Percentiles rank a stretch among this genome's conserved stretches.
Evolutionary conservation across 73 alveolate genomes (phyloP).

Genomic region (Stentor coeruleus): DNA sequence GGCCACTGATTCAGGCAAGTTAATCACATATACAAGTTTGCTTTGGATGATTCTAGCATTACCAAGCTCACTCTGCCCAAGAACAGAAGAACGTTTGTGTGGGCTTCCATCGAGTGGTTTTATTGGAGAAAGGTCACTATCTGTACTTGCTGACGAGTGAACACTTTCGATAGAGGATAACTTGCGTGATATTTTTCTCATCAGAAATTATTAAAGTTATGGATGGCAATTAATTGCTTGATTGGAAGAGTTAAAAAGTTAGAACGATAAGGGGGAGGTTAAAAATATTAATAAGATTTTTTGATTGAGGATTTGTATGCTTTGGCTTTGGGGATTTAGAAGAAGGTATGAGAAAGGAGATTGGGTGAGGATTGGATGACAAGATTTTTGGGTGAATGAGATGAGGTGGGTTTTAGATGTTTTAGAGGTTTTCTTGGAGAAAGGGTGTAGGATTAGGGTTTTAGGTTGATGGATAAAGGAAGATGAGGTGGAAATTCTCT

Average conservation of each 20-base stretch:
- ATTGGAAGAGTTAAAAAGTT: background rate
- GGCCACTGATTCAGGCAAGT: constrained; percentile 14
- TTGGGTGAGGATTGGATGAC: background rate
- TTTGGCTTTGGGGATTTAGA: background rate
- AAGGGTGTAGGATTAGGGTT: background rate
- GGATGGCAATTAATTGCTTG: background rate
- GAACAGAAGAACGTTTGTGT: background rate
- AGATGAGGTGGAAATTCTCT: too few species aligned
- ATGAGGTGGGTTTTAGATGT: background rate
- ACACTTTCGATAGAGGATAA: background rate
- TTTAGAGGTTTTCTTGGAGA: background rate
- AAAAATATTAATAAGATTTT: background rate
- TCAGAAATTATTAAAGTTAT: background rate
- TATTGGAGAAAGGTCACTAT: background rate
- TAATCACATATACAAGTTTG: constrained; percentile 6
- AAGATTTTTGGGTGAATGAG: background rate
- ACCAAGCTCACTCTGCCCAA: background rate
- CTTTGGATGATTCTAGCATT: constrained; percentile 24
- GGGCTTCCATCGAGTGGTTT: background rate
- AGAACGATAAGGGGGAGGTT: background rate
- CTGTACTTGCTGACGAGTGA: background rate
- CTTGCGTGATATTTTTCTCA: background rate
- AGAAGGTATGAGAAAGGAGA: too few species aligned
- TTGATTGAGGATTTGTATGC: too few species aligned
- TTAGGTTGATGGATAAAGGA: too few species aligned